Evolutionary conservation across 495 filamentous ascomycete genomes (phyloP).

Genomic region (Eremomyces bilateralis): DNA sequence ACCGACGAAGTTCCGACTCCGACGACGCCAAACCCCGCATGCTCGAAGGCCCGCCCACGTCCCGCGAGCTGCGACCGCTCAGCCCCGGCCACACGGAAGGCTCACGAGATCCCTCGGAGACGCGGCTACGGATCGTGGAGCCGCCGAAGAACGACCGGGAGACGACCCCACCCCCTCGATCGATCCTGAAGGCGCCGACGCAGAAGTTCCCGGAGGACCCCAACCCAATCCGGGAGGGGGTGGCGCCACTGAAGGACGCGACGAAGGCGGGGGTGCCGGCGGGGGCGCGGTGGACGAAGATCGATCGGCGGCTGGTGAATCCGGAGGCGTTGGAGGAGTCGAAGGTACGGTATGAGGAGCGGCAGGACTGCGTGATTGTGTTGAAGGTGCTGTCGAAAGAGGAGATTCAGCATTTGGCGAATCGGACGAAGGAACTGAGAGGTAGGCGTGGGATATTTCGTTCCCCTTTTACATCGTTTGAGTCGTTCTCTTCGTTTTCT

Average conservation of each 20-base stretch:
- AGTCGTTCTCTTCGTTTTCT: too few relatives aligned
- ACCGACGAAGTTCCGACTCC: background rate
- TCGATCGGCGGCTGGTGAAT: constrained; percentile 53
- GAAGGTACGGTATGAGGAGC: constrained; percentile 52
- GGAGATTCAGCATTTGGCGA: constrained; percentile 51
- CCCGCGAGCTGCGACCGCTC: background rate
- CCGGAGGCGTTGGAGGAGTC: constrained; percentile 46
- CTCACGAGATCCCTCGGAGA: too few relatives aligned
- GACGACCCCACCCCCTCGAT: constrained; percentile 27
- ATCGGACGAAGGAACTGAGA: constrained; percentile 44
- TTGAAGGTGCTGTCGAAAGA: constrained; percentile 51
- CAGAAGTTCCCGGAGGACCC: constrained; percentile 61
- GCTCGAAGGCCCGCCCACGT: background rate
- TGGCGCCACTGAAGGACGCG: constrained; percentile 59
- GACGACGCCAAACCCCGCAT: background rate
- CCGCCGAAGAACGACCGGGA: constrained; percentile 17
- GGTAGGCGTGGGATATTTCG: too few relatives aligned
- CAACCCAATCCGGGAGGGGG: constrained; percentile 63
- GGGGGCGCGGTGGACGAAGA: constrained; percentile 62
- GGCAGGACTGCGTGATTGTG: constrained; percentile 56
- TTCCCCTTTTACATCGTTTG: too few relatives aligned
- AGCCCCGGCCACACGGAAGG: too few relatives aligned
- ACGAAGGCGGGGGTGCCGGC: constrained; percentile 37
- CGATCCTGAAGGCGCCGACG: constrained; percentile 50
- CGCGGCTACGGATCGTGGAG: constrained; percentile 18